A percentile compares a stretch with the other conserved stretches of the same genome.
phyloP scores from a whole-genome alignment of 139 green algal genomes.

The Chlorella sp. region DNA sequence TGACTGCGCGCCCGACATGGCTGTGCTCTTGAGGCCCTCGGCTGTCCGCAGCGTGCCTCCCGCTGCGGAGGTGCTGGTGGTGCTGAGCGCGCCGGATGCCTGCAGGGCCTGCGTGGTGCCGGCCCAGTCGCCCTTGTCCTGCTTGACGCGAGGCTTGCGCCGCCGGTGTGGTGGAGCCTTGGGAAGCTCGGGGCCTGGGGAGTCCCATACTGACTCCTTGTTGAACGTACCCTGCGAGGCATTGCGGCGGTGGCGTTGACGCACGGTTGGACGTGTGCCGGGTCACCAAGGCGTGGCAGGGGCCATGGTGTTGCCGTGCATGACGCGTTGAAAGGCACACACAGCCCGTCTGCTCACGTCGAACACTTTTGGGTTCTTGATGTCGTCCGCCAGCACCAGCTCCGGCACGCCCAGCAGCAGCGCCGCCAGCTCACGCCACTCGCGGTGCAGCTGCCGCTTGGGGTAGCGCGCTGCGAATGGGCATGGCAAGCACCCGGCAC shows the following conservation, averaged over 20 bases:
- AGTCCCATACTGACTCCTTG: conserved; percentile 17
- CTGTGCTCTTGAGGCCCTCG: conserved; percentile 7
- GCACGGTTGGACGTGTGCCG: background rate
- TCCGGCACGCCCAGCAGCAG: conserved; percentile 28
- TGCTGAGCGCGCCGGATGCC: background rate
- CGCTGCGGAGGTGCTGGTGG: background rate
- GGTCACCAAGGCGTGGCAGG: background rate
- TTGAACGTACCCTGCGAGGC: conserved; percentile 22
- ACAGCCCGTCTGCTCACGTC: no score
- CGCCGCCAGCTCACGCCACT: conserved; percentile 27
- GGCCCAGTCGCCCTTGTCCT: background rate
- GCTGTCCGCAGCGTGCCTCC: conserved; percentile 4
- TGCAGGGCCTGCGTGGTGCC: background rate
- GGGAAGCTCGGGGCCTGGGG: conserved; percentile 15
- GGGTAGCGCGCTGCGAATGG: conserved; percentile 23
- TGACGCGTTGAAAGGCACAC: no score
- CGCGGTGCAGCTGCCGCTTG: conserved; percentile 28
- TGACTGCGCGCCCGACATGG: conserved; percentile 9
- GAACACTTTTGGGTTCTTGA: conserved; percentile 10
- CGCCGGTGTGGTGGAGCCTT: background rate
- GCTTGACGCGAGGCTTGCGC: background rate
- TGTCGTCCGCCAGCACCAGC: conserved; percentile 30
- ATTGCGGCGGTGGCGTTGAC: background rate
- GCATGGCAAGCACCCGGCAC: background rate
- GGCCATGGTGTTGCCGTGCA: no score